Base-by-base conservation (phyloP, 768 basidiomycete genomes). In the Trametes cinnabarina region DNA sequence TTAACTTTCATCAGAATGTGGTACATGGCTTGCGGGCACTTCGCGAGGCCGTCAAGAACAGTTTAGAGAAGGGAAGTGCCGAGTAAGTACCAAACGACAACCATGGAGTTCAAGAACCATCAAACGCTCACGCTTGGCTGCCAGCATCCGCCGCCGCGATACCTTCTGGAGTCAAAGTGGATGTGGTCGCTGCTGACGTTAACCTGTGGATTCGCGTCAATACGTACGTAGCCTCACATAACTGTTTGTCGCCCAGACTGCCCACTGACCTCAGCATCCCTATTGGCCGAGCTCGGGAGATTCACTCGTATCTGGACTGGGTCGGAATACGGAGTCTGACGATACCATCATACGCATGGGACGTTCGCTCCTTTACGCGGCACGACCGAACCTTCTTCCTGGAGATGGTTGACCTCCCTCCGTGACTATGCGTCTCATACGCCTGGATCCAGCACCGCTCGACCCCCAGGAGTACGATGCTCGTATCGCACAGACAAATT, bases 231-330 rank as follows among this genome's bases (percentile, higher is more conserved):
- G 47, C 32, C 26, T 28, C 35, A 6, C 20, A 20, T 42, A 15
- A 19, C 12, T 46, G 19, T 6, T n/a, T 17, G 17, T 52, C 4
- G 17, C 25, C 15, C 32, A 20, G 20, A 3, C 11, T 37, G 49
- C 6, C 23, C 35, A 17, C 11, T n/a, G 26, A 19, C 37, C n/a
- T 32, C 6, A 34, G 17, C 15, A 12, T 4, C 15, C 2, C 75
- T 96, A 26, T 72, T 88, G 4, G 81, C 87, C 28, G 93, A 96
- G 68, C 88, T 96, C 80, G 85, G 34, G 92, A 94, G 72, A 81
- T 90, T 30, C 92, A 94, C 62, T 89, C 89, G 1, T 92, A 92
- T 32, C 69, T 65, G 87, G 15, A 87, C 86, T 2, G 85, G 85
- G 17, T 81, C 81, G 7, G 77, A 78, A 25, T 77, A 80, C 37